Conservation (phyloP, 257 asterid species). For the Oldenlandia corymbosa region DNA sequence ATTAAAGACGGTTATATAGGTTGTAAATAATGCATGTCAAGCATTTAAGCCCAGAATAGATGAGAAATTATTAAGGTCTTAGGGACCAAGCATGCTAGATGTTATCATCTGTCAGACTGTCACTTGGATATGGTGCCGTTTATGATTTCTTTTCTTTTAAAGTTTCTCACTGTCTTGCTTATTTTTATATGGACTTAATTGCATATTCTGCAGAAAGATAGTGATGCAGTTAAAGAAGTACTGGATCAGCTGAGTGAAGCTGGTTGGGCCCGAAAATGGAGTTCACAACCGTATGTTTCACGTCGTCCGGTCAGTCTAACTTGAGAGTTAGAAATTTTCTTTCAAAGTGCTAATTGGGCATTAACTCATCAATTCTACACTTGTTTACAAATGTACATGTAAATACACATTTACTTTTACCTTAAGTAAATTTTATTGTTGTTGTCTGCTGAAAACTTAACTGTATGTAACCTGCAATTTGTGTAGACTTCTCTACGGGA, state of each 20-base stretch:
- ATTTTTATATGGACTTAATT: background rate
- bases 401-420: background rate
- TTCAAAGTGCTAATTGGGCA: constrained; percentile 7
- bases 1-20: background rate
- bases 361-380: constrained; percentile 5
- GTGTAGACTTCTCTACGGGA: constrained; percentile 78
- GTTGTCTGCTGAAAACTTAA: constrained; percentile 9
- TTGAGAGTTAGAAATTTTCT: constrained; percentile 17
- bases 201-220: constrained; percentile 52
- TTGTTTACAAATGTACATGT: constrained; percentile 4
- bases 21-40: background rate
- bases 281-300: constrained; percentile 90
- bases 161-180: background rate
- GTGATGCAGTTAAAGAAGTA: constrained; percentile 72
- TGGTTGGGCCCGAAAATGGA: constrained; percentile 86
- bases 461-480: constrained; percentile 17
- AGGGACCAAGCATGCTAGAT: background rate
- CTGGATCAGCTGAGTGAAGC: constrained; percentile 73
- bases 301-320: constrained; percentile 77
- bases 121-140: background rate
- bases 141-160: background rate
- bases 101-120: no score
- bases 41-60: background rate
- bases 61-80: background rate
- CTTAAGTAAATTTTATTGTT: constrained; percentile 13